phyloP scores from a whole-genome alignment of 2,329 filamentous ascomycete species.

The Kalaharituber pfeilii region DNA sequence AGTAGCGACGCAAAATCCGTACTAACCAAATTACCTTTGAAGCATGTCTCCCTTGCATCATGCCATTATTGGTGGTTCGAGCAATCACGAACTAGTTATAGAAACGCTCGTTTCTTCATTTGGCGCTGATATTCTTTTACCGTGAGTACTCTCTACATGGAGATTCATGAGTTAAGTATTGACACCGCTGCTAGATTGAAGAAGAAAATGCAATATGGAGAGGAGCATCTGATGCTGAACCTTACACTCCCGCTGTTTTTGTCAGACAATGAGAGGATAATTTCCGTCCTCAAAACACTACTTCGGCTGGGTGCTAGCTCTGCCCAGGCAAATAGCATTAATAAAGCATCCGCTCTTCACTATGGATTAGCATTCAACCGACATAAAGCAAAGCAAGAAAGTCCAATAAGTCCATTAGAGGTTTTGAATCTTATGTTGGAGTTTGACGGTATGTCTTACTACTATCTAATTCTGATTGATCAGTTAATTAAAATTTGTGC shows the following conservation, averaged over 20 bases:
- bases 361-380: conserved; percentile 3
- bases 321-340: conserved; percentile 47
- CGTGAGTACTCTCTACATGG: conserved; percentile 55
- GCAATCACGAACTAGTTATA: conserved; percentile 44
- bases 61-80: conserved; percentile 49
- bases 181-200: conserved; percentile 23
- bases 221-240: conserved; percentile 35
- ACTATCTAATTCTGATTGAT: conserved; percentile 4
- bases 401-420: conserved; percentile 20
- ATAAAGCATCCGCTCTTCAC: conserved; percentile 44
- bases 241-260: conserved; percentile 19
- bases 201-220: conserved; percentile 33
- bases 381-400: neutral
- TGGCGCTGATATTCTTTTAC: conserved; percentile 58
- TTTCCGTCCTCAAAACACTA: conserved; percentile 40
- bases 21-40: neutral
- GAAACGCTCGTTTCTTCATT: conserved; percentile 47
- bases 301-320: conserved; percentile 54
- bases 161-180: no score
- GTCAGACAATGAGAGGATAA: conserved; percentile 25
- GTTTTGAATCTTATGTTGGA: conserved; percentile 35
- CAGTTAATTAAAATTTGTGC: neutral
- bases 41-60: conserved; percentile 46
- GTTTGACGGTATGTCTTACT: conserved; percentile 9
- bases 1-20: no score